Evolutionary conservation across 2,329 filamentous ascomycete species (phyloP), one percentile per base, ranked within the genome.

Genomic region (Scorias spongiosa): DNA sequence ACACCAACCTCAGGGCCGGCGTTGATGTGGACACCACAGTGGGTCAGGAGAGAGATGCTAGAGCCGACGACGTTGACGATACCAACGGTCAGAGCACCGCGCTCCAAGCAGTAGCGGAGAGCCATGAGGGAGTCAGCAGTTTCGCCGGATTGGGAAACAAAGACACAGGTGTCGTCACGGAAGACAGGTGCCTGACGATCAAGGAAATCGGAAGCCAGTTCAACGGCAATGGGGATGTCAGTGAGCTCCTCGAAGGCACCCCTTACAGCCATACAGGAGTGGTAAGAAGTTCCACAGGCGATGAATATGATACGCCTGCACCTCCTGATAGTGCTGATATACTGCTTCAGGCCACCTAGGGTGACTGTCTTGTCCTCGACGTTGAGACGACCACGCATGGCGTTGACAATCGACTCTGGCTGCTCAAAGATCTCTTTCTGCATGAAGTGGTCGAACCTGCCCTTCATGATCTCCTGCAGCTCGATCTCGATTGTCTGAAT

Each of bases 391-490:
- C 91, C 91, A 79, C 91, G 86, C 91, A 98, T 98, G 54, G 91
- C 95, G 77, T 98, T 98, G 72, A 98, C 81, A 49, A 98, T 86
- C 11, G 91, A 98, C 70, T 98, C 91, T 61, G 91, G 91, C 74
- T 98, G 91, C 75, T 98, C 91, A 66, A 98, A 98, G 61, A 98
- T 98, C 67, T 98, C 91, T 79, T 98, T 98, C 67, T 98, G 91
- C 91, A 98, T 98, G 75, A 95, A 98, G 72, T 98, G 91, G 66
- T 98, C 91, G 68, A 96, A 98, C 65, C 91, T 93, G 67, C 91
- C 91, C 81, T 98, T 98, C 91, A 98, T 98, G 69, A 98, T 98
- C 74, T 98, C 88, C 73, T 98, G 91, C 52, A 98, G 81, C 74
- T 98, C 87, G 42, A 98, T 84, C 74, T 98, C 91, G 45, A 98